Conservation (phyloP, 352 stramenopile species). For the Pythium dissimile region DNA sequence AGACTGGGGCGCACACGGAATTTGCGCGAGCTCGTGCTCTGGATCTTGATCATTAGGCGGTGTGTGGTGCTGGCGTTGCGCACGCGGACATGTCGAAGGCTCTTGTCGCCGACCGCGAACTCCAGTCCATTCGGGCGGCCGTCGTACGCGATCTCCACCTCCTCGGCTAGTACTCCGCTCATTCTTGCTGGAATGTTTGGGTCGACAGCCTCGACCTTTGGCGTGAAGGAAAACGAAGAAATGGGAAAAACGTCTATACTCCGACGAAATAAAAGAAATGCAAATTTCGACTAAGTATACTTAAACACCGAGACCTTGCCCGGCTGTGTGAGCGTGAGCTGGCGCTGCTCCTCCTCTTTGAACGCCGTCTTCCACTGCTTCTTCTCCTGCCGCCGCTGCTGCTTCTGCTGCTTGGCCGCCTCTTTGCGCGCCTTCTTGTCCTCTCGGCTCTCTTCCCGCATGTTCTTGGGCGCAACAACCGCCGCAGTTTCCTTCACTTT, state of each 20-base stretch:
- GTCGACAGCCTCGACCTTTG: no score
- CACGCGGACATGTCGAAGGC: slow-evolving; percentile 8
- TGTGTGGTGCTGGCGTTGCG: slow-evolving; percentile 9
- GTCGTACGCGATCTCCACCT: slow-evolving; percentile 15
- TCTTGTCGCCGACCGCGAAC: slow-evolving; percentile 14
- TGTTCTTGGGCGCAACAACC: slow-evolving; percentile 38
- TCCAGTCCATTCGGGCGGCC: slow-evolving; percentile 4
- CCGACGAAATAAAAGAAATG: not conserved
- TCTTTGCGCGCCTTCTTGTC: slow-evolving; percentile 93
- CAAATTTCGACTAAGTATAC: slow-evolving; percentile 34
- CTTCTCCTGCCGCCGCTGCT: slow-evolving; percentile 91
- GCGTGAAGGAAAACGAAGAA: not conserved
- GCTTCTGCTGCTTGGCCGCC: slow-evolving; percentile 90
- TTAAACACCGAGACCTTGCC: slow-evolving; percentile 74
- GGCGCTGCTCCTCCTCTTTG: slow-evolving; percentile 88
- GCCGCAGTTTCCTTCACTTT: not conserved
- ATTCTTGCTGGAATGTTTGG: no score
- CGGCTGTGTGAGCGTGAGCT: slow-evolving; percentile 52
- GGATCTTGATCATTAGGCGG: slow-evolving; percentile 39
- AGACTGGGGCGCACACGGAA: slow-evolving; percentile 37
- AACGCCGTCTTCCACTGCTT: slow-evolving; percentile 93
- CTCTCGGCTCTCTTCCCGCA: slow-evolving; percentile 85
- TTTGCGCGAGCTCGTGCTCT: slow-evolving; percentile 33
- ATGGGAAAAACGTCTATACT: no score
- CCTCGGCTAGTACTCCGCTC: not conserved